Evolutionary conservation across 2,329 filamentous ascomycete species (phyloP), one percentile per base, ranked within the genome.

Genomic region (Alternaria triticimaculans): DNA sequence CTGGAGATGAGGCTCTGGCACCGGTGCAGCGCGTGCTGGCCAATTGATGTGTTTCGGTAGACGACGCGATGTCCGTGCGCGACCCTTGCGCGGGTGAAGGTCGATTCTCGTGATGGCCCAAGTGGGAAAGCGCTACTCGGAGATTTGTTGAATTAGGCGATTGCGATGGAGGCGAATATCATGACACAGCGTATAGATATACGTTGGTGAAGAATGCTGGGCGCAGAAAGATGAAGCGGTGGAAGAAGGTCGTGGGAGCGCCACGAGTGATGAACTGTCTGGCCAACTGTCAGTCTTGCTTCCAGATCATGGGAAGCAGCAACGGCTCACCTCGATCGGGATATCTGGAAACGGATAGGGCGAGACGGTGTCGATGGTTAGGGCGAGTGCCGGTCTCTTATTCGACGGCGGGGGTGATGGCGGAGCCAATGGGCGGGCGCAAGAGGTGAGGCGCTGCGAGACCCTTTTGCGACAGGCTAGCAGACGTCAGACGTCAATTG

Each of bases 401-500:
- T 80, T 79, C 75, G 77, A 74, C 71, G 64, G 56, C 62, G 46
- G 65, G 67, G 56, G 61, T 55, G 59, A 55, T 41, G 58, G 50
- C 25, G 64, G 72, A 70, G 72, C 78, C 78, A 80, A 80, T 80
- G 67, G 72, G 65, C 72, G 71, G 58, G 69, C 65, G 58, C 63
- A 67, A 54, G 53, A 64, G 72, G 62, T 72, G 73, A 75, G 75
- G 75, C 77, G 69, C 73, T 65, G 68, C 75, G 70, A 70, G 71
- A 71, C 67, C 66, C 44, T 55, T 69, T 66, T 72, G 69, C 71
- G 72, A 64, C 65, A 62, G 71, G 72, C 74, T 77, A 78, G 68
- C 71, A 77, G 70, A 72, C 74, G 74, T 78, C 77, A 75, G 69
- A 69, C 71, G 70, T 76, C 72, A 69, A 72, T 68, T 71, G 72